Evolutionary conservation across 306 rosid genomes (phyloP).

Genomic region (Quercus parvula): DNA sequence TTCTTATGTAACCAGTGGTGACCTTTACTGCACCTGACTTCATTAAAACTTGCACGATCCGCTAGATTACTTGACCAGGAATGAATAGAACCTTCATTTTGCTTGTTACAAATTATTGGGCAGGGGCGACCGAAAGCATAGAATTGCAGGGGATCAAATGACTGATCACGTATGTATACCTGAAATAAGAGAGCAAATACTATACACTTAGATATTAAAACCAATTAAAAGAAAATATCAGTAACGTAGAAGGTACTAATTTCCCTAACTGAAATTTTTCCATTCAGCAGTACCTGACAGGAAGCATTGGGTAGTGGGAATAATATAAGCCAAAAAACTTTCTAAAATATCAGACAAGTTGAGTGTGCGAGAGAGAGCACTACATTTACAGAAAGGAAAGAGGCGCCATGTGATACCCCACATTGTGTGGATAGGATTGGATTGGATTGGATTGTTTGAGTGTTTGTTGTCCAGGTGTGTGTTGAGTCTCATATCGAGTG

Average conservation of each 20-base stretch:
- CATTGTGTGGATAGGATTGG: too few species aligned
- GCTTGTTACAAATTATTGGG: conserved; percentile 53
- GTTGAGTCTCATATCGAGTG: too few species aligned
- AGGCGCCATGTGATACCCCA: background rate
- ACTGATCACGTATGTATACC: conserved; percentile 83
- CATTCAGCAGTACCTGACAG: background rate
- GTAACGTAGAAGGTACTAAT: background rate
- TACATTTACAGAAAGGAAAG: background rate
- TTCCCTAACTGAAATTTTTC: background rate
- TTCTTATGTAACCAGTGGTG: conserved; percentile 87
- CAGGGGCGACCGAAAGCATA: conserved; percentile 81
- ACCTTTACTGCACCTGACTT: conserved; percentile 64
- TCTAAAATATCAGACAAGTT: background rate
- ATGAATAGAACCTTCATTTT: conserved; percentile 51
- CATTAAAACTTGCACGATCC: conserved; percentile 23
- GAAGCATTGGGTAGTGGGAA: background rate
- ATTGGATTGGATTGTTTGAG: too few species aligned
- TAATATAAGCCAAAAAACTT: background rate
- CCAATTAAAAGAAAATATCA: background rate
- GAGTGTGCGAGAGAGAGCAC: background rate
- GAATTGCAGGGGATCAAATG: conserved; percentile 70
- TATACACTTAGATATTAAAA: background rate
- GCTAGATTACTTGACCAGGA: conserved; percentile 29
- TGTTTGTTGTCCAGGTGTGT: too few species aligned
- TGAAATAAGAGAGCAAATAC: conserved; percentile 24